Conservation (phyloP, 306 rosid genomes). For the Aeschynomene evenia region DNA sequence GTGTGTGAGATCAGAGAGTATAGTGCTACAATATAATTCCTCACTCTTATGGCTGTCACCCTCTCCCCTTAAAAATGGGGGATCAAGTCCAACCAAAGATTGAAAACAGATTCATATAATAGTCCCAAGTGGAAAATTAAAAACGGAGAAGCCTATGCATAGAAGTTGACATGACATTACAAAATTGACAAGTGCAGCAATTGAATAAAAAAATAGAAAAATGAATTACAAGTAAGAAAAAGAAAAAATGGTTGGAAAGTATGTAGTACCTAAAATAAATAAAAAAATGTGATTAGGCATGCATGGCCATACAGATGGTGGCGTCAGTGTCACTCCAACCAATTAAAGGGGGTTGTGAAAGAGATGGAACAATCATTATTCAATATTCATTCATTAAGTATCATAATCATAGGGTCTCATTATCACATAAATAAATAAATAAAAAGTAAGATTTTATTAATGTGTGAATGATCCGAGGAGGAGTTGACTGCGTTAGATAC, state of each 20-base stretch:
- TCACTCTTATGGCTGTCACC: slow-evolving; percentile 30
- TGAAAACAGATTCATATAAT: neutral
- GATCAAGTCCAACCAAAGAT: slow-evolving; percentile 24
- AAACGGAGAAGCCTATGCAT: slow-evolving; percentile 19
- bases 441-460: too few relatives aligned
- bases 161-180: neutral
- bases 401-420: too few relatives aligned
- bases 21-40: too few relatives aligned
- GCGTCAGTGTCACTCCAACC: neutral
- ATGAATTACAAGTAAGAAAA: too few relatives aligned
- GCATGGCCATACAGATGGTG: neutral
- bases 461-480: slow-evolving; percentile 46
- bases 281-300: too few relatives aligned
- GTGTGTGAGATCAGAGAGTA: slow-evolving; percentile 4
- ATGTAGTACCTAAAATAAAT: too few relatives aligned
- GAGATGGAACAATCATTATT: too few relatives aligned
- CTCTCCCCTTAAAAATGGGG: slow-evolving; percentile 26
- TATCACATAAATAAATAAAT: too few relatives aligned
- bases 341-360: neutral
- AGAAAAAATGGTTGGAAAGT: too few relatives aligned
- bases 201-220: too few relatives aligned
- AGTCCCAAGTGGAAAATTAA: neutral
- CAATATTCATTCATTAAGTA: too few relatives aligned
- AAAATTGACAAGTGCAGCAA: neutral
- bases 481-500: slow-evolving; percentile 59